These are phyloP conservation scores for Nannizziopsis arthrosporioides DNA, from an alignment of 2,329 filamentous ascomycete species.

Conservation along the genomic window DNA sequence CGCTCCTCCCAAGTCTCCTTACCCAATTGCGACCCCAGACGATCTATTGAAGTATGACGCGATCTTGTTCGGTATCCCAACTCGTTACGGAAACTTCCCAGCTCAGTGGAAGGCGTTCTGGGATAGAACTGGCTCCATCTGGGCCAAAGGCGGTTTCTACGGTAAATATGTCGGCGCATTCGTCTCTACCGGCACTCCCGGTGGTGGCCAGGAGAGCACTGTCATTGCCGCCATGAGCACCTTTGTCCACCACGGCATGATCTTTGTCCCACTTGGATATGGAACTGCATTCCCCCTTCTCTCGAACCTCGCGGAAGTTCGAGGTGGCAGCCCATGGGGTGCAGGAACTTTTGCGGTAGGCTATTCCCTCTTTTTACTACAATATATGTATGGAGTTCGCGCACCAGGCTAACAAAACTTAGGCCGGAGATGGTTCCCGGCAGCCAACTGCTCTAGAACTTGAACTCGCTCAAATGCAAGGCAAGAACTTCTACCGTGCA, in stretches of 20 bases:
- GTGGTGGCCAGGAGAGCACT: conserved; percentile 90
- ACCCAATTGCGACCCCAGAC: conserved; percentile 52
- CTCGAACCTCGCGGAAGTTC: conserved; percentile 62
- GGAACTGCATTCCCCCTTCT: conserved; percentile 62
- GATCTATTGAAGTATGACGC: conserved; percentile 67
- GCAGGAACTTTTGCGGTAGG: conserved; percentile 75
- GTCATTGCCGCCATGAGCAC: conserved; percentile 71
- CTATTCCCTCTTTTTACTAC: background rate
- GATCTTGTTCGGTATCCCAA: conserved; percentile 88
- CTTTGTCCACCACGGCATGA: conserved; percentile 82
- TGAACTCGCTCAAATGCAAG: conserved; percentile 68
- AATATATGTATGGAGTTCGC: background rate
- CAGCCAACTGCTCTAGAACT: conserved; percentile 67
- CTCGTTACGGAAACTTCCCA: conserved; percentile 93
- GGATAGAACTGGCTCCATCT: conserved; percentile 81
- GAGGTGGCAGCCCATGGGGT: conserved; percentile 84
- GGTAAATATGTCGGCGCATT: conserved; percentile 91
- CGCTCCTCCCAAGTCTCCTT: conserved; percentile 61
- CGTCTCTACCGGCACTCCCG: conserved; percentile 69
- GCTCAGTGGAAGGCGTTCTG: conserved; percentile 81
- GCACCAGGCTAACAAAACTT: conserved; percentile 10
- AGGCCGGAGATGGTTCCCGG: conserved; percentile 64
- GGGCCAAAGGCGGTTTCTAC: conserved; percentile 62
- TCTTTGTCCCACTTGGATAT: conserved; percentile 93
- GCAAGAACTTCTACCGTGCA: conserved; percentile 68